phyloP scores from a whole-genome alignment of 1,284 basidiomycete genomes.

The Fomitiporia mediterranea region DNA sequence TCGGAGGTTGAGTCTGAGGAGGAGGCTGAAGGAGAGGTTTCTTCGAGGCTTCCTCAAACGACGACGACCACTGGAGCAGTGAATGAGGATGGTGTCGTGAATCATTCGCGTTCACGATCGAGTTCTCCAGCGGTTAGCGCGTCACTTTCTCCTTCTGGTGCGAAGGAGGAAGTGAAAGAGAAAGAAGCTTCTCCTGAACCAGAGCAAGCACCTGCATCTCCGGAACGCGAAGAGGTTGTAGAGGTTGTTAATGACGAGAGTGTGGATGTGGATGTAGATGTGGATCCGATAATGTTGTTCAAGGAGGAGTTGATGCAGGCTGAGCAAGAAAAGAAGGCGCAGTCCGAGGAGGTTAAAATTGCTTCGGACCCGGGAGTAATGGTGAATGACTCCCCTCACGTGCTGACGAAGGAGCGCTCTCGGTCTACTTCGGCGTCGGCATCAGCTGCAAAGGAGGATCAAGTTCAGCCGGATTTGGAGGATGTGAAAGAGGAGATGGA shows the following conservation, averaged over 20 bases:
- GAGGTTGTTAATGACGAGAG: too few relatives aligned
- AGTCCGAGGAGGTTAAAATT: not conserved
- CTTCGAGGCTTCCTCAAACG: too few relatives aligned
- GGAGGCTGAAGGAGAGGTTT: too few relatives aligned
- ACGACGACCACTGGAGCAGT: too few relatives aligned
- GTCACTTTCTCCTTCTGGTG: not conserved
- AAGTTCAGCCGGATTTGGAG: not conserved
- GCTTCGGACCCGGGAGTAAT: not conserved
- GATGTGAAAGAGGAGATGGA: not conserved
- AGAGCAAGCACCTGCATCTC: not conserved
- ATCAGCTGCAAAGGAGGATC: not conserved
- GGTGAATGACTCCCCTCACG: not conserved
- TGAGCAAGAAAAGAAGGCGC: not conserved
- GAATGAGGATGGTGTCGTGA: too few relatives aligned
- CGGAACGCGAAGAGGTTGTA: too few relatives aligned
- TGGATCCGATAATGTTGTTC: constrained; percentile 4
- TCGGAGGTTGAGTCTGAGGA: too few relatives aligned
- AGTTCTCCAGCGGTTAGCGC: not conserved
- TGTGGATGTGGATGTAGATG: not conserved
- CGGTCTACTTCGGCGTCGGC: not conserved
- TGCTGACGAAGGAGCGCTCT: not conserved
- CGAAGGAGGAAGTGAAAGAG: not conserved
- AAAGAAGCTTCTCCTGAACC: not conserved
- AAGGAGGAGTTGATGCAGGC: constrained; percentile 11
- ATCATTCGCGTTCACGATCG: not conserved